phyloP scores from a whole-genome alignment of 129 eudicot species.

The Flaveria linearis region DNA sequence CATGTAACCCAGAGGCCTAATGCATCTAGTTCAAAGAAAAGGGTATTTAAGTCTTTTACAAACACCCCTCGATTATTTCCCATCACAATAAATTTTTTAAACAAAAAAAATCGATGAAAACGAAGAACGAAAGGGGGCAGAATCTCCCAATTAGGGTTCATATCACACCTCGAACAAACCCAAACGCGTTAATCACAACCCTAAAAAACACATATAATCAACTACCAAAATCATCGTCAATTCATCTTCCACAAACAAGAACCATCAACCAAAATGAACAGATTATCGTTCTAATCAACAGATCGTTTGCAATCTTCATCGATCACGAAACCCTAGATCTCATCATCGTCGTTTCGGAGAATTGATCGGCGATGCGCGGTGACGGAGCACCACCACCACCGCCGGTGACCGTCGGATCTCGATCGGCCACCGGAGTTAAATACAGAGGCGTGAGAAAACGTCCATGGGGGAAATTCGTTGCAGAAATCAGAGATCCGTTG shows the following conservation, averaged over 20 bases:
- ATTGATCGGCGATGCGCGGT: slow-evolving; percentile 50
- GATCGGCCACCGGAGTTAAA: slow-evolving; percentile 49
- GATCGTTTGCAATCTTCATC: slow-evolving; percentile 3
- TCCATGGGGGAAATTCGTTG: slow-evolving; percentile 92
- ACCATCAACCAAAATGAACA: not conserved
- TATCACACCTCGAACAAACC: not conserved
- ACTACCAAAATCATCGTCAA: not conserved
- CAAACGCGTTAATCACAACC: slow-evolving; percentile 19
- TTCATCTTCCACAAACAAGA: not conserved
- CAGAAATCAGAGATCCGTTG: slow-evolving; percentile 91
- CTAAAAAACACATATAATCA: slow-evolving; percentile 13
- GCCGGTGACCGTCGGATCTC: slow-evolving; percentile 44
- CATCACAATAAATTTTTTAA: slow-evolving; percentile 26
- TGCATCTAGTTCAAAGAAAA: not conserved
- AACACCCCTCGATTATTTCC: slow-evolving; percentile 18
- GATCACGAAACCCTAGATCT: not conserved
- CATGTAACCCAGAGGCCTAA: too few species aligned
- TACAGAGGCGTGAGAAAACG: slow-evolving; percentile 82
- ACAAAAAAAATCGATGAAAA: not conserved
- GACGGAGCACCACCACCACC: slow-evolving; percentile 50
- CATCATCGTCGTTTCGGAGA: not conserved
- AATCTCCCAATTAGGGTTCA: slow-evolving; percentile 39
- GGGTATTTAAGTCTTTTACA: slow-evolving; percentile 30
- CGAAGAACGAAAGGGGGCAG: slow-evolving; percentile 34
- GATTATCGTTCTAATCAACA: not conserved